Evolutionary conservation across 2,329 filamentous ascomycete species (phyloP), one percentile per base, ranked within the genome.

Genomic region (Diaporthe sp.): DNA sequence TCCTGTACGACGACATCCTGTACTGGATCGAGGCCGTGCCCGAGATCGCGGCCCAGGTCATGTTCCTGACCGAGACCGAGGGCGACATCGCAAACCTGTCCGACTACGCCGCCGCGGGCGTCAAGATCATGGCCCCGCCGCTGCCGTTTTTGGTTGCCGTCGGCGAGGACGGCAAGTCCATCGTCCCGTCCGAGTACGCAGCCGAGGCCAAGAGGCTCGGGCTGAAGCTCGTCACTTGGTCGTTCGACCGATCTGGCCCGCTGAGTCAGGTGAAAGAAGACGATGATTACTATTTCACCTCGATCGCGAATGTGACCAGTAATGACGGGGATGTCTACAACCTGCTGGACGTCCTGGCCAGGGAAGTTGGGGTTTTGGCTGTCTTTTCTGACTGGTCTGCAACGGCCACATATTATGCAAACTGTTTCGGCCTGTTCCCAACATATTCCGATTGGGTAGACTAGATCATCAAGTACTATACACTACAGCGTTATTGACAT

Each of bases 351-450:
- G 91, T 93, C 1, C 83, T 94, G 74, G 88, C 86, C 3, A 85
- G 87, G 76, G 83, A 94, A 78, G 88, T 94, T 13, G 88, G 89
- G 0, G 89, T 93, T 19, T 81, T 84, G 39, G 91, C 86, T 6
- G 86, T 94, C 75, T 94, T 94, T 78, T 88, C 89, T 5, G 93
- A 94, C 80, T 94, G 92, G 93, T 88, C 89, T 22, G 89, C 90
- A 15, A 93, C 92, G 0, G 88, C 90, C 10, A 93, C 91, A 0
- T 94, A 92, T 77, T 94, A 93, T 81, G 92, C 92, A 76, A 94
- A 93, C 78, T 94, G 92, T 83, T 91, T 94, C 77, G 88, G 82
- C 19, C 73, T 83, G 15, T 79, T 79, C 13, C 79, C 71, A 2
- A 58, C 50, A 2, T 73, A 73, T 32, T 47, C 55, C 9, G 71